Conservation (phyloP, 2,329 filamentous ascomycete genomes). For the Dissoconium aciculare region DNA sequence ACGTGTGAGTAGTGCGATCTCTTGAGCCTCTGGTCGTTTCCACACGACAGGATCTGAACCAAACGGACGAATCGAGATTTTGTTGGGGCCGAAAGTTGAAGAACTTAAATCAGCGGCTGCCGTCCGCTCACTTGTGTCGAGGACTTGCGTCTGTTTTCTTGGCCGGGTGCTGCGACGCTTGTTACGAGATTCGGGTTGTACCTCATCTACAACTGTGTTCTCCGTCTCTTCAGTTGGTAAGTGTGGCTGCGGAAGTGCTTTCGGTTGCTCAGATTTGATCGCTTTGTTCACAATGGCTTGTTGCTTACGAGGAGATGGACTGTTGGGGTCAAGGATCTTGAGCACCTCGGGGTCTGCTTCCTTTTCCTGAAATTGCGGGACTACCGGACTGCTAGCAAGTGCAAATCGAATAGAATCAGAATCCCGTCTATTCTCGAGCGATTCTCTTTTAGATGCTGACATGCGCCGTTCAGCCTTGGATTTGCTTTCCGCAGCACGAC, state of each 20-base stretch:
- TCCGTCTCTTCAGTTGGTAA: constrained; percentile 1
- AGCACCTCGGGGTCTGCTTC: constrained; percentile 20
- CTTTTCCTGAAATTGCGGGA: too few relatives aligned
- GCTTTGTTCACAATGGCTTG: not conserved
- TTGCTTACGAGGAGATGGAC: constrained; percentile 25
- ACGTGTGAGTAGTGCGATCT: constrained; percentile 31
- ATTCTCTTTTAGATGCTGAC: constrained; percentile 25
- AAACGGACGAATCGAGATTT: constrained; percentile 31
- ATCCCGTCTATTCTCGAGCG: constrained; percentile 33
- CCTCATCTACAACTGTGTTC: not conserved
- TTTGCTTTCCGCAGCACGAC: constrained; percentile 34
- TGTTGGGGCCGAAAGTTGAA: constrained; percentile 26
- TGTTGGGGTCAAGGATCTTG: constrained; percentile 34
- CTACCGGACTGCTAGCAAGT: constrained; percentile 30
- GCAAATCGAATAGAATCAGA: constrained; percentile 33
- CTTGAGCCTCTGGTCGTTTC: constrained; percentile 35
- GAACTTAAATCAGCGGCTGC: constrained; percentile 7
- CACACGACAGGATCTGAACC: constrained; percentile 30
- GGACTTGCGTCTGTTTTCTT: constrained; percentile 4
- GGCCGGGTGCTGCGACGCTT: constrained; percentile 9
- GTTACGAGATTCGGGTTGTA: not conserved
- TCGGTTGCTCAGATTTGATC: not conserved
- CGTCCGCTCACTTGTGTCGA: constrained; percentile 1
- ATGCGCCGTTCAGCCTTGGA: not conserved
- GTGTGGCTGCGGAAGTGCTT: constrained; percentile 8